Evolutionary conservation across 2,329 filamentous ascomycete genomes (phyloP).

Genomic region (Chrysoporthe cubensis): DNA sequence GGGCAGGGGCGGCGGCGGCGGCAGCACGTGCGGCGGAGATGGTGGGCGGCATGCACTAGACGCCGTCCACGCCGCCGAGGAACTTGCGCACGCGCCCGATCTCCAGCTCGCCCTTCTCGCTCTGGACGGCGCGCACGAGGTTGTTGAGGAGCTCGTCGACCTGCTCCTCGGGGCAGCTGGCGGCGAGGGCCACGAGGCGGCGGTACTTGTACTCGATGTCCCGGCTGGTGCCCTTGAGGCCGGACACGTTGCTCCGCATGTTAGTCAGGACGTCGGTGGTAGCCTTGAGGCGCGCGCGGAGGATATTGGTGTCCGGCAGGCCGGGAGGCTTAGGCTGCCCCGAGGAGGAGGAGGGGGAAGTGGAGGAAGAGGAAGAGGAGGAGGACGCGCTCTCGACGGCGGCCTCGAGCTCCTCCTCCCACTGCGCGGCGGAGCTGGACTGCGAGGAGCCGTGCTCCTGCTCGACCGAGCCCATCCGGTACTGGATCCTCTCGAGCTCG

Average conservation of each 20-base stretch:
- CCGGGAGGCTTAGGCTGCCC: conserved; percentile 43
- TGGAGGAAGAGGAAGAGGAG: conserved; percentile 35
- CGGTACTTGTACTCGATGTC: conserved; percentile 88
- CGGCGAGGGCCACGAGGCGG: conserved; percentile 85
- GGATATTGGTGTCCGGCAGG: conserved; percentile 62
- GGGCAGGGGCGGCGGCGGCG: background rate
- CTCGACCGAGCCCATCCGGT: conserved; percentile 53
- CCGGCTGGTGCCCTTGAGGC: conserved; percentile 76
- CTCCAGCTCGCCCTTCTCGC: conserved; percentile 77
- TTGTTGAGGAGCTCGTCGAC: conserved; percentile 82
- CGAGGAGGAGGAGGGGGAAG: conserved; percentile 25
- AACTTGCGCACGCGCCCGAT: conserved; percentile 79
- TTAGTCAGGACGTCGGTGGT: conserved; percentile 71
- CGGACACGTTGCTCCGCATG: conserved; percentile 69
- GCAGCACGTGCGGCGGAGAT: background rate
- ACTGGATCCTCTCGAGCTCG: conserved; percentile 72
- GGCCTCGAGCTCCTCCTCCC: conserved; percentile 58
- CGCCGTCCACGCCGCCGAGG: conserved; percentile 75
- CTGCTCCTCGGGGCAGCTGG: conserved; percentile 74
- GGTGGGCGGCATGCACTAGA: conserved; percentile 8
- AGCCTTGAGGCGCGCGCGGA: conserved; percentile 71
- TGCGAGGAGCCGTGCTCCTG: conserved; percentile 48
- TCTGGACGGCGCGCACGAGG: conserved; percentile 85
- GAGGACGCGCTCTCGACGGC: conserved; percentile 49
- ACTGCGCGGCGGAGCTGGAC: conserved; percentile 51